Percentiles rank a stretch among this genome's conserved stretches.
These are phyloP conservation scores for Massariosphaeria phaeospora DNA, from an alignment of 495 filamentous ascomycete genomes.

Conservation along the genomic window DNA sequence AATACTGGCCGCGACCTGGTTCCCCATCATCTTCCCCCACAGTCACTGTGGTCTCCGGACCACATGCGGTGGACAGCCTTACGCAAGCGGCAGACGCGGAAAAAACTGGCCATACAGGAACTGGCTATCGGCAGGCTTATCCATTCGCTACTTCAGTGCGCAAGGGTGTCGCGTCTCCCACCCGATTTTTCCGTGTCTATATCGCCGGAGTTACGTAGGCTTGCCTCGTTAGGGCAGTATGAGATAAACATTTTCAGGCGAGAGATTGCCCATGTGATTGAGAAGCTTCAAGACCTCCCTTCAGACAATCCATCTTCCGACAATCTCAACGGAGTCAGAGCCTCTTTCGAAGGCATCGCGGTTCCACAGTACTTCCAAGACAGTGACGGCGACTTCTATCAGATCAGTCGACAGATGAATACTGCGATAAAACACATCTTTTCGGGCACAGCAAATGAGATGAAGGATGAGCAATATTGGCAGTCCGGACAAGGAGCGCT, in stretches of 20 bases:
- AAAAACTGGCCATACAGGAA: constrained; percentile 35
- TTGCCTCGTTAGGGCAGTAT: not conserved
- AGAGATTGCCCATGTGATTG: not conserved
- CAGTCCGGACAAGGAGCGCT: not conserved
- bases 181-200: not conserved
- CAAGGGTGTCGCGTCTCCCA: not conserved
- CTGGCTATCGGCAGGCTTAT: constrained; percentile 31
- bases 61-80: constrained; percentile 18
- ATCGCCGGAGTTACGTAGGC: not conserved
- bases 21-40: constrained; percentile 30
- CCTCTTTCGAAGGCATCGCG: not conserved
- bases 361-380: constrained; percentile 34
- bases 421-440: constrained; percentile 14
- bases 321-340: no score
- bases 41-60: constrained; percentile 37
- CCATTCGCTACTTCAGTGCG: constrained; percentile 7
- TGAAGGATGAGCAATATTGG: not conserved
- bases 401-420: constrained; percentile 30
- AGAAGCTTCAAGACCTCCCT: not conserved
- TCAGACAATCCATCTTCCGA: no score
- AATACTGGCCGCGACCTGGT: constrained; percentile 35
- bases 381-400: constrained; percentile 24
- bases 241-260: not conserved
- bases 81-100: constrained; percentile 23
- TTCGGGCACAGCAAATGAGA: not conserved